A percentile compares a stretch with the other conserved stretches of the same genome.
Conservation (phyloP, 2,329 filamentous ascomycete species). For the Epichloe sylvatica region DNA sequence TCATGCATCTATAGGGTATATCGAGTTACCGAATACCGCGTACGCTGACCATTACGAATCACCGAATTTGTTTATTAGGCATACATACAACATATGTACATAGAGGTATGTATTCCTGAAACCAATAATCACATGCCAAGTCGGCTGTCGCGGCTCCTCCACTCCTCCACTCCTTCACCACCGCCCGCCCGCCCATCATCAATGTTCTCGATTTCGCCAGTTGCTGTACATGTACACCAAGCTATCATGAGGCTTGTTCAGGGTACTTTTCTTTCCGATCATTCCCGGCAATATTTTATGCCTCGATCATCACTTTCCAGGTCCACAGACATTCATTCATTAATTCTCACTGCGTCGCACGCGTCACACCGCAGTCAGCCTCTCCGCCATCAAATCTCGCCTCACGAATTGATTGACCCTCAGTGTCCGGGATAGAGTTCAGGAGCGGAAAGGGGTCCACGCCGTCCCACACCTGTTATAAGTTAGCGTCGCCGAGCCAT, state of each 20-base stretch:
- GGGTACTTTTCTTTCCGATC: conserved; percentile 1
- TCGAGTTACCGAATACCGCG: background rate
- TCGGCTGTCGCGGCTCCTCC: background rate
- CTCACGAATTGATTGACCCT: background rate
- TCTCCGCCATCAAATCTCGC: background rate
- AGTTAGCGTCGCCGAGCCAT: background rate
- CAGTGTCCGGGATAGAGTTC: background rate
- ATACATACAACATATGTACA: too few species aligned
- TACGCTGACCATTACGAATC: background rate
- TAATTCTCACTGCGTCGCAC: background rate
- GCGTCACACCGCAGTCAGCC: background rate
- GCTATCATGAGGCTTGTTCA: background rate
- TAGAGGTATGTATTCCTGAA: background rate
- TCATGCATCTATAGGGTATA: background rate
- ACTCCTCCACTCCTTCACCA: too few species aligned
- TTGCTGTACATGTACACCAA: background rate
- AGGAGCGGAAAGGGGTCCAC: background rate
- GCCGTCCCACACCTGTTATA: conserved; percentile 1
- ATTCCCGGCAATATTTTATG: background rate
- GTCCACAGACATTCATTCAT: background rate
- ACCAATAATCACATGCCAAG: conserved; percentile 3
- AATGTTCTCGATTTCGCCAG: too few species aligned
- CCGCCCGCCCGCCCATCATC: too few species aligned
- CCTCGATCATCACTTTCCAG: background rate
- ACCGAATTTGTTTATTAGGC: background rate